Evolutionary conservation across 345 rosid species (phyloP), one percentile per base, ranked within the genome.

Genomic region (Leavenworthia alabamica): DNA sequence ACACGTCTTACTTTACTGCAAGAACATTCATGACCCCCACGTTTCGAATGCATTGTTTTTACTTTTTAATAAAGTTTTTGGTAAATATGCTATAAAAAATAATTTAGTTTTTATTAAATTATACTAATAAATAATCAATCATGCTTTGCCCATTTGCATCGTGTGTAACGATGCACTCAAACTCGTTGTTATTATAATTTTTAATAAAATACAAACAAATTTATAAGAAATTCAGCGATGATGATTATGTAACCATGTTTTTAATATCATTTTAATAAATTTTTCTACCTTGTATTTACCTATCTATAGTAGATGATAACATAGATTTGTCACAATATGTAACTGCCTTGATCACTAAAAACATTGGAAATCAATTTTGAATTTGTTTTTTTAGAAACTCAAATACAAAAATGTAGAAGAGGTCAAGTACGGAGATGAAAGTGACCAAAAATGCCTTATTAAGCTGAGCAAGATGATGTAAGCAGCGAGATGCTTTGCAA

Each of bases 21-120:
- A 59, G 15, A 50, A 59, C 66, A 68, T 68, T 68, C 72, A 68
- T 69, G 67, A 69, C 73, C 67, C 73, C 73, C 62, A 52, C 67
- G 67, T 68, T 69, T 69, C 62, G 62, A 52, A 44, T 68, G 41
- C 54, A 44, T 60, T 52, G 42, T 51, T 59, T 60, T 4, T 19
- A 6, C 32, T 51, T 59, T 60, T 4, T 19, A 6, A 10, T 42
- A 45, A 60, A 60, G 42, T 31, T 31, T 31, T 45, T 11, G 41
- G 39, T 37, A 35, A 27, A 48, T 17, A 58, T 47, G 48, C 7
- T 32, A 32, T 46, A 27, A 47, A 20, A 47, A 20, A 28, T 4
- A 47, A 40, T 14, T 8, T 27, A 36, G 29, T 32, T 51, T 41
- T 31, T 26, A 23, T 36, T 35, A 65, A 65, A 15, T 7, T 45